Percentiles rank a stretch among this genome's conserved stretches.
These are phyloP conservation scores for Cutaneotrichosporon cutaneum DNA, from an alignment of 1,284 basidiomycete species.

Conservation along the genomic window DNA sequence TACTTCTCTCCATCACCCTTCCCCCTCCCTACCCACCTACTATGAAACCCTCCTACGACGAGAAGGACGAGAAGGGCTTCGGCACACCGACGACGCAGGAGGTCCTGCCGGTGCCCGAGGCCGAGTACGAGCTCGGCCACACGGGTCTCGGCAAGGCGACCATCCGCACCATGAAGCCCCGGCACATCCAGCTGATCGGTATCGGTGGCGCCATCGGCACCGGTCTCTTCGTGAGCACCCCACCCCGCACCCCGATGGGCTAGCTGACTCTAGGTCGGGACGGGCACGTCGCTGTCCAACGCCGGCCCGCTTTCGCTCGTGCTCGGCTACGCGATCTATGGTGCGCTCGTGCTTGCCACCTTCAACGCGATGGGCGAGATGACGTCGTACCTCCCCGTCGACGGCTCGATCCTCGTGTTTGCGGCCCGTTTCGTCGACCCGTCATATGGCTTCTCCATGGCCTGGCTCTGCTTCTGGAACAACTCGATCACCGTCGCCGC, in stretches of 20 bases:
- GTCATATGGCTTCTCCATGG: slow-evolving; percentile 18
- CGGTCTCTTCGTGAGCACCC: slow-evolving; percentile 44
- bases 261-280: slow-evolving; percentile 9
- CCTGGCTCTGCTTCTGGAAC: slow-evolving; percentile 22
- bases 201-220: slow-evolving; percentile 56
- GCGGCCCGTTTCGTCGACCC: slow-evolving; percentile 24
- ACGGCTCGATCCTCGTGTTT: slow-evolving; percentile 23
- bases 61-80: slow-evolving; percentile 10
- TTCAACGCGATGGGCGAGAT: slow-evolving; percentile 31
- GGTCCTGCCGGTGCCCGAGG: not conserved
- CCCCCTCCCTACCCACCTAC: not conserved
- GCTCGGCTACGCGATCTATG: slow-evolving; percentile 22
- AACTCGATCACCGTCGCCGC: slow-evolving; percentile 18
- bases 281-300: slow-evolving; percentile 15
- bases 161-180: slow-evolving; percentile 12
- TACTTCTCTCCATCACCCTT: not conserved
- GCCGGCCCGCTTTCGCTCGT: slow-evolving; percentile 22
- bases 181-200: slow-evolving; percentile 16
- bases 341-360: slow-evolving; percentile 16
- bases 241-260: no score
- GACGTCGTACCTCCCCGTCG: slow-evolving; percentile 24
- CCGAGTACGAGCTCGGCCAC: slow-evolving; percentile 13
- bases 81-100: not conserved
- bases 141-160: slow-evolving; percentile 9
- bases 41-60: slow-evolving; percentile 1